Base-by-base conservation (phyloP, 139 green algal species). In the Picochlorum sp. region DNA sequence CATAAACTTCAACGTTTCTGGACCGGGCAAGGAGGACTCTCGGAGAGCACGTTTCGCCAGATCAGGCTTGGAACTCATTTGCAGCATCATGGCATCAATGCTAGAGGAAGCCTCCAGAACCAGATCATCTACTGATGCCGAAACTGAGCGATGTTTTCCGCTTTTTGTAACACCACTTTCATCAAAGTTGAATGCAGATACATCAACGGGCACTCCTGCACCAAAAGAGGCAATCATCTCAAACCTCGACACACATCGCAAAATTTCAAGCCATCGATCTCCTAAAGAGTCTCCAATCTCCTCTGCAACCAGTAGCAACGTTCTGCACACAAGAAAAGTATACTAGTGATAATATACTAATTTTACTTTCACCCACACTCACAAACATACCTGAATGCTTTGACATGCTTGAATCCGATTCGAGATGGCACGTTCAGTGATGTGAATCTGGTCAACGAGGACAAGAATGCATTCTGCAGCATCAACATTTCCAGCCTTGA, bases 231-330 rank as follows among this genome's bases (percentile, higher is more conserved):
- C 77, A 69, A 98, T 79, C 67, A 96, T 82, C 74, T 97, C 92
- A 76, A 90, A 97, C 20, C 90, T 84, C 18, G 82, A 94, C 54
- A 97, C 85, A 72, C 89, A 97, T 59, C 85, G 83, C 56, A 98
- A 78, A 56, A 97, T 76, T 64, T 97, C 87, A 16, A 82, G 74
- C 92, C 92, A 98, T 49, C 62, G 56, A 50, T 90, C 86, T 20
- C 74, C 67, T 68, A 96, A 74, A 59, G 84, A 60, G 68, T 95
- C 83, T 20, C 89, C 88, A 4, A 88, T 78, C 14, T 79, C 71
- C 49, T 89, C 75, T 11, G 83, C 83, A 34, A 90, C 82, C 9
- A 74, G 58, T 65, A 97, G 81, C 72, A 97, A 66, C 13, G 69
- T 64, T 63, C 79, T 89, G 47, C 47, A 21, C 9, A 24, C 18